Evolutionary conservation across 2,329 filamentous ascomycete species (phyloP).

Genomic region (Ilyonectria robusta): DNA sequence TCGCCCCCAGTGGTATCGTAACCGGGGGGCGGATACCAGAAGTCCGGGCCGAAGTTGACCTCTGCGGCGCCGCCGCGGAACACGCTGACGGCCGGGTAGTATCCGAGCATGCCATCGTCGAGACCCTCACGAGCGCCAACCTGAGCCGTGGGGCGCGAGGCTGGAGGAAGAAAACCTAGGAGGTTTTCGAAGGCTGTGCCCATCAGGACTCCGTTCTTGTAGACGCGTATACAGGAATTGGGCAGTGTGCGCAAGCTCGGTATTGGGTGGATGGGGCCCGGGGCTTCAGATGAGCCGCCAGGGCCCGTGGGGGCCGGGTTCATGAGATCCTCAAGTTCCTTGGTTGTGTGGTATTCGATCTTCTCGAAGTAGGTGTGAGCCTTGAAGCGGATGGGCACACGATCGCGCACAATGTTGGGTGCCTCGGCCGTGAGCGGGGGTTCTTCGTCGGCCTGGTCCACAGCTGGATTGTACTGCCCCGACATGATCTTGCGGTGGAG

Average conservation of each 20-base stretch:
- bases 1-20: conserved; percentile 62
- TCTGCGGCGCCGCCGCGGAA: conserved; percentile 93
- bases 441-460: conserved; percentile 77
- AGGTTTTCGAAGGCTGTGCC: conserved; percentile 91
- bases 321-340: conserved; percentile 89
- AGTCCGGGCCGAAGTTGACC: conserved; percentile 93
- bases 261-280: conserved; percentile 79
- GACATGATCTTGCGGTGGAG: conserved; percentile 91
- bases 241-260: conserved; percentile 89
- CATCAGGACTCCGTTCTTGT: conserved; percentile 90
- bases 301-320: conserved; percentile 72
- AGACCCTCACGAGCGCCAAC: conserved; percentile 86
- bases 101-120: conserved; percentile 95
- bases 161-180: conserved; percentile 91
- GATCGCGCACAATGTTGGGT: conserved; percentile 91
- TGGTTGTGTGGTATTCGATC: conserved; percentile 88
- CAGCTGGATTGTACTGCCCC: conserved; percentile 88
- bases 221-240: conserved; percentile 87
- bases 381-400: conserved; percentile 95
- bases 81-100: conserved; percentile 93
- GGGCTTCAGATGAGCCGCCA: conserved; percentile 67
- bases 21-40: conserved; percentile 86
- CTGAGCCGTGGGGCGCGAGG: conserved; percentile 80
- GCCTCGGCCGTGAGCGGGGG: conserved; percentile 68
- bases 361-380: conserved; percentile 94